These are phyloP conservation scores for thale cress (Arabidopsis thaliana) DNA, from an alignment of 345 rosid species.

Conservation along the genomic window TAIR10.1 NC_003070.9:6762001-6762500, in stretches of 20 bases:
- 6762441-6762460: slow-evolving; percentile 70
- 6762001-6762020: slow-evolving; percentile 58
- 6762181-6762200: slow-evolving; percentile 70
- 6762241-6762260: slow-evolving; percentile 74
- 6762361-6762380: slow-evolving; percentile 64
- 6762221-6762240: slow-evolving; percentile 70
- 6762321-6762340: slow-evolving; percentile 63
- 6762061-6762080: slow-evolving; percentile 63
- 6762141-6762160: slow-evolving; percentile 67
- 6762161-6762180: slow-evolving; percentile 79
- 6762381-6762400: slow-evolving; percentile 53
- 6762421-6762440: slow-evolving; percentile 66
- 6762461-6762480: slow-evolving; percentile 59
- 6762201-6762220: slow-evolving; percentile 85
- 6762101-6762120: slow-evolving; percentile 66
- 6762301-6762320: slow-evolving; percentile 82
- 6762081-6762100: slow-evolving; percentile 66
- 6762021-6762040: slow-evolving; percentile 65
- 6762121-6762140: slow-evolving; percentile 75
- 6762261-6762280: slow-evolving; percentile 83
- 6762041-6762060: slow-evolving; percentile 63
- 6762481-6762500: slow-evolving; percentile 55
- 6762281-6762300: slow-evolving; percentile 68
- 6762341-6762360: slow-evolving; percentile 84
- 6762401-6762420: slow-evolving; percentile 68